These are phyloP conservation scores for Argentina anserina DNA, from an alignment of 306 rosid genomes.

Conservation along the genomic window DNA sequence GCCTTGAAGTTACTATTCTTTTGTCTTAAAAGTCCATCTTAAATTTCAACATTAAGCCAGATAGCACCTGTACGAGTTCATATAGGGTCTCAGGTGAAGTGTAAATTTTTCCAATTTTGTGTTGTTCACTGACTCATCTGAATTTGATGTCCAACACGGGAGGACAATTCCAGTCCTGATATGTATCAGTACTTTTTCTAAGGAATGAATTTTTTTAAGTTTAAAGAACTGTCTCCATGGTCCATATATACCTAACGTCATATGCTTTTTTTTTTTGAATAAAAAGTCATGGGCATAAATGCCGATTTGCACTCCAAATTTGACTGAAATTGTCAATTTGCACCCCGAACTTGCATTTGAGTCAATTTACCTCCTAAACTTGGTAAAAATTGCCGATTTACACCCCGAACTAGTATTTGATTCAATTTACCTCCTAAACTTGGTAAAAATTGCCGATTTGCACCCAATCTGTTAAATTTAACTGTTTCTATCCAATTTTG, in stretches of 20 bases:
- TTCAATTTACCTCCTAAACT: no score
- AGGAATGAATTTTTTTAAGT: neutral
- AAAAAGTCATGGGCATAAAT: no score
- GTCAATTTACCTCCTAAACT: no score
- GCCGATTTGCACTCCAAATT: no score
- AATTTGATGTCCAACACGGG: slow-evolving; percentile 3
- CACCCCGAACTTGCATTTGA: no score
- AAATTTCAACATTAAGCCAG: neutral
- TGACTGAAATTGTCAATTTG: no score
- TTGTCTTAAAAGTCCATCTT: neutral
- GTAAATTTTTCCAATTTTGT: neutral
- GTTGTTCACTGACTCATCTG: neutral
- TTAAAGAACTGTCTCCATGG: neutral
- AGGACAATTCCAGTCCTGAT: neutral
- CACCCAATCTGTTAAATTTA: no score
- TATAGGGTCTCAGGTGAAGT: neutral
- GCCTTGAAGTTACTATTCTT: neutral
- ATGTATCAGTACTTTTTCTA: neutral
- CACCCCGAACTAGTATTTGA: no score
- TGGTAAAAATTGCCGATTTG: no score
- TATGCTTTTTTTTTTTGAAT: no score
- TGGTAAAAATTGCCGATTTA: no score
- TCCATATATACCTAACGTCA: neutral
- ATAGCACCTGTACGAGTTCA: neutral
- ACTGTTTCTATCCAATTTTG: no score